These are phyloP conservation scores for Earliella scabrosa DNA, from an alignment of 1,284 basidiomycete species.

Conservation along the genomic window DNA sequence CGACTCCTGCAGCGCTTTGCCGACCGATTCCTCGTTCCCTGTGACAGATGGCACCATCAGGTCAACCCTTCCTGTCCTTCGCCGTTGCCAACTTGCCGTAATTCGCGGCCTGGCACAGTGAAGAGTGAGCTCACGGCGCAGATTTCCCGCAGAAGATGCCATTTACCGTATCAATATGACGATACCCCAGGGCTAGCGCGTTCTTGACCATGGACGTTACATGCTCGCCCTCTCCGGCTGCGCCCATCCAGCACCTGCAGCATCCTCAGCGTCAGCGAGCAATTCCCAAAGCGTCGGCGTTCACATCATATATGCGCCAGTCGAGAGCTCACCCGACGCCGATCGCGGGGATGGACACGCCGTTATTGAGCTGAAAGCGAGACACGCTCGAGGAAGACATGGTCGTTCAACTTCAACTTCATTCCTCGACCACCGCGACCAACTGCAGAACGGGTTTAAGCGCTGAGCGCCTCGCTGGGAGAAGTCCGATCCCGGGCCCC, in stretches of 20 bases:
- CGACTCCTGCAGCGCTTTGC: conserved; percentile 43
- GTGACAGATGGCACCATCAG: too few relatives aligned
- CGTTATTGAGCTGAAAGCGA: conserved; percentile 30
- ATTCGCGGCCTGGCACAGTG: conserved; percentile 15
- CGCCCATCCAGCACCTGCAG: conserved; percentile 29
- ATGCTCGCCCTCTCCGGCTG: conserved; percentile 27
- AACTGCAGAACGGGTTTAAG: too few relatives aligned
- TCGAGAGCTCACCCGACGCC: conserved; percentile 23
- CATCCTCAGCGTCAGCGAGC: too few relatives aligned
- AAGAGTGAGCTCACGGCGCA: conserved; percentile 8
- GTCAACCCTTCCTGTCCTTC: not conserved
- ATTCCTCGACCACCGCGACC: too few relatives aligned
- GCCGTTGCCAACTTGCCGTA: conserved; percentile 1
- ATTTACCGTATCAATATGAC: conserved; percentile 16
- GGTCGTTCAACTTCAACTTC: too few relatives aligned
- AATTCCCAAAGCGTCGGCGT: too few relatives aligned
- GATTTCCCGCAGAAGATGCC: not conserved
- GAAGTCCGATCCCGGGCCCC: too few relatives aligned
- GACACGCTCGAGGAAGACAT: not conserved
- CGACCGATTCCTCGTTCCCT: conserved; percentile 45
- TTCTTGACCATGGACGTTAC: conserved; percentile 27
- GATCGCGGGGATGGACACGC: conserved; percentile 29
- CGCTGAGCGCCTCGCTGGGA: too few relatives aligned
- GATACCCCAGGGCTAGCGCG: conserved; percentile 29
- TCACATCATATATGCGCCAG: too few relatives aligned